Evolutionary conservation across 805 yeast genomes (phyloP).

Genomic region (Starmerella riodocensis): DNA sequence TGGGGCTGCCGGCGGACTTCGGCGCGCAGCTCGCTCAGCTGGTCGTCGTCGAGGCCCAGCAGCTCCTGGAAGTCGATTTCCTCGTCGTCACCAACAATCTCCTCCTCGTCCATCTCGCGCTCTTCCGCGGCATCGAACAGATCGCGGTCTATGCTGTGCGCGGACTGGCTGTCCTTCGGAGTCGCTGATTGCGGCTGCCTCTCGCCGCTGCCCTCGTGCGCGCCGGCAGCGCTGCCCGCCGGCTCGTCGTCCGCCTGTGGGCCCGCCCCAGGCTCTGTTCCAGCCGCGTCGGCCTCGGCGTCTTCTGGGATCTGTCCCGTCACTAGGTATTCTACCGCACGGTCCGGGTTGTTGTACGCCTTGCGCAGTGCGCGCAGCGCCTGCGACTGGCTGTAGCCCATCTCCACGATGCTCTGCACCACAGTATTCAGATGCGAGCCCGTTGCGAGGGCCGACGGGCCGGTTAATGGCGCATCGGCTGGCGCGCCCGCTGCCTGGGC

Average conservation of each 20-base stretch:
- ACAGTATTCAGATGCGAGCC: slow-evolving; percentile 68
- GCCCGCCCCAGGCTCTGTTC: slow-evolving; percentile 20
- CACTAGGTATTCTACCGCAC: slow-evolving; percentile 89
- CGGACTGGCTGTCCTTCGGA: slow-evolving; percentile 2
- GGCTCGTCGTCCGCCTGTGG: slow-evolving; percentile 21
- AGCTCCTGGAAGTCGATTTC: slow-evolving; percentile 25
- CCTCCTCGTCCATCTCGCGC: slow-evolving; percentile 24
- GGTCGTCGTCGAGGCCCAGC: slow-evolving; percentile 35
- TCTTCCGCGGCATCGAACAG: slow-evolving; percentile 32
- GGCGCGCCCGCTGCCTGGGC: slow-evolving; percentile 19
- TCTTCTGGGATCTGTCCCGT: slow-evolving; percentile 71
- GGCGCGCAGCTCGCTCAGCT: slow-evolving; percentile 51
- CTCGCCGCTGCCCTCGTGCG: not conserved
- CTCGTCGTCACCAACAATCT: slow-evolving; percentile 23
- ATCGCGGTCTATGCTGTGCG: slow-evolving; percentile 26
- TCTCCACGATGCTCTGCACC: slow-evolving; percentile 72
- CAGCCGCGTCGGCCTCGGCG: slow-evolving; percentile 25
- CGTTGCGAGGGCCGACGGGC: slow-evolving; percentile 38
- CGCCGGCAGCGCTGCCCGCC: slow-evolving; percentile 6
- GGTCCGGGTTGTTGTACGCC: slow-evolving; percentile 92
- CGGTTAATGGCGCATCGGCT: slow-evolving; percentile 14
- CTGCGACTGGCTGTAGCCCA: slow-evolving; percentile 85
- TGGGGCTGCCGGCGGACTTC: slow-evolving; percentile 79
- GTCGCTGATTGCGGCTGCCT: not conserved
- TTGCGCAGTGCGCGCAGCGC: slow-evolving; percentile 87